These are phyloP conservation scores for Fraxinus excelsior DNA, from an alignment of 257 asterid genomes.

Conservation along the genomic window DNA sequence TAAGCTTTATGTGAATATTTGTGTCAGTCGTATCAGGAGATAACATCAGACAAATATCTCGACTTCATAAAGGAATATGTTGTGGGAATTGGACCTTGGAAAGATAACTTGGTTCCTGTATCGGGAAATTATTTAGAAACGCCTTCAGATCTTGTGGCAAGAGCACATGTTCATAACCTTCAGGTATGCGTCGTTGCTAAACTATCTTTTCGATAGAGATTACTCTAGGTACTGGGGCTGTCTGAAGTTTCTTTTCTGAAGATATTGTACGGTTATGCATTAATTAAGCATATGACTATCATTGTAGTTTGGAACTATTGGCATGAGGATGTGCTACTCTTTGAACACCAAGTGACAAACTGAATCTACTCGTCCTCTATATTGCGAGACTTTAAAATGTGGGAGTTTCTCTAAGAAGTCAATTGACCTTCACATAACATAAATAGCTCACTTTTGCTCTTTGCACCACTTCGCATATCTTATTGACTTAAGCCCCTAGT, in stretches of 20 bases:
- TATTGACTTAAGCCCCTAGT: too few species aligned
- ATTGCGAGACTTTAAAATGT: neutral
- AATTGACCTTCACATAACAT: neutral
- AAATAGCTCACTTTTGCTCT: neutral
- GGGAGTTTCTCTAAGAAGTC: neutral
- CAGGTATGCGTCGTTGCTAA: slow-evolving; percentile 53
- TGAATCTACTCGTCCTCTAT: too few species aligned
- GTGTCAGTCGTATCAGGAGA: slow-evolving; percentile 79
- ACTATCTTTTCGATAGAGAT: neutral
- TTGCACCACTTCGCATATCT: too few species aligned
- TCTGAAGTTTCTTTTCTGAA: neutral
- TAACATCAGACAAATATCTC: slow-evolving; percentile 84
- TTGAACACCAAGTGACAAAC: neutral
- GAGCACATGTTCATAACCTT: slow-evolving; percentile 89
- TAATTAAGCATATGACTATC: neutral
- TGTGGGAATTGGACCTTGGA: slow-evolving; percentile 97
- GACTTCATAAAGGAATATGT: slow-evolving; percentile 81
- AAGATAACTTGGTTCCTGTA: slow-evolving; percentile 63
- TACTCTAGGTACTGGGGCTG: neutral
- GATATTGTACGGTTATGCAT: neutral
- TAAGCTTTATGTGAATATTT: slow-evolving; percentile 16
- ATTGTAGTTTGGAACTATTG: neutral
- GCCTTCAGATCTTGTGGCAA: slow-evolving; percentile 78
- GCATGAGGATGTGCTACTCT: neutral
- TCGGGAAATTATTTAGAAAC: slow-evolving; percentile 53